phyloP scores from a whole-genome alignment of 352 stramenopile species.

The Peronospora tabacina region DNA sequence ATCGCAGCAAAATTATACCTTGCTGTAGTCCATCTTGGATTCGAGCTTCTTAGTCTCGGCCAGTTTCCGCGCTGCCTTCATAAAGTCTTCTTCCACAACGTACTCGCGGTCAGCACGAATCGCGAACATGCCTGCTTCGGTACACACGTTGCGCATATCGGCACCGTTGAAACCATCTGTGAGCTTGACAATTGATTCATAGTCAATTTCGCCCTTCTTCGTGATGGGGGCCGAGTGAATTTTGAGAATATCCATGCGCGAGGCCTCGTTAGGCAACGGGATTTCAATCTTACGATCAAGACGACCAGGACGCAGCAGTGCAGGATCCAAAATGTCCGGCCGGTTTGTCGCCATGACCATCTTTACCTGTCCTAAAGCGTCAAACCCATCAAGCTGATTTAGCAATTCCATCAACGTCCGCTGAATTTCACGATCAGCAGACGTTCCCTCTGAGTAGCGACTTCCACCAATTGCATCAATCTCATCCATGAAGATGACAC shows the following conservation, averaged over 20 bases:
- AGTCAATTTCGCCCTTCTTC: constrained; percentile 99
- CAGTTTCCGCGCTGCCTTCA: constrained; percentile 99
- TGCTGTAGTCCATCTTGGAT: constrained; percentile 99
- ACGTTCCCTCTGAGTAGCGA: constrained; percentile 96
- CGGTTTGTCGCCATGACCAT: constrained; percentile 99
- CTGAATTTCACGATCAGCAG: constrained; percentile 97
- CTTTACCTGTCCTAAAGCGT: constrained; percentile 96
- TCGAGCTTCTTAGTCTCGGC: constrained; percentile 99
- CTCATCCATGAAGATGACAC: constrained; percentile 99
- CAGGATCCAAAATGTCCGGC: constrained; percentile 98
- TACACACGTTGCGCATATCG: constrained; percentile 99
- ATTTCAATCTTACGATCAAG: constrained; percentile 99
- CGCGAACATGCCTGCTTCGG: constrained; percentile 94
- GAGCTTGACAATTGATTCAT: constrained; percentile 98
- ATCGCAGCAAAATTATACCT: constrained; percentile 87
- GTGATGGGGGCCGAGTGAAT: constrained; percentile 98
- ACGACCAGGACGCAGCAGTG: constrained; percentile 94
- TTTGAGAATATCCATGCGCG: constrained; percentile 98
- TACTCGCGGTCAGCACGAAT: constrained; percentile 98
- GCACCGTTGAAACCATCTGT: constrained; percentile 99
- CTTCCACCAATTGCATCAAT: constrained; percentile 99
- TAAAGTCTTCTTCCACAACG: constrained; percentile 99
- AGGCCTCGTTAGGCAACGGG: constrained; percentile 97
- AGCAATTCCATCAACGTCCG: constrained; percentile 99
- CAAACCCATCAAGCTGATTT: constrained; percentile 99